A percentile compares a stretch with the other conserved stretches of the same genome.
Conservation (phyloP, 108 stramenopile species). For the Aurantiochytrium sp. region DNA sequence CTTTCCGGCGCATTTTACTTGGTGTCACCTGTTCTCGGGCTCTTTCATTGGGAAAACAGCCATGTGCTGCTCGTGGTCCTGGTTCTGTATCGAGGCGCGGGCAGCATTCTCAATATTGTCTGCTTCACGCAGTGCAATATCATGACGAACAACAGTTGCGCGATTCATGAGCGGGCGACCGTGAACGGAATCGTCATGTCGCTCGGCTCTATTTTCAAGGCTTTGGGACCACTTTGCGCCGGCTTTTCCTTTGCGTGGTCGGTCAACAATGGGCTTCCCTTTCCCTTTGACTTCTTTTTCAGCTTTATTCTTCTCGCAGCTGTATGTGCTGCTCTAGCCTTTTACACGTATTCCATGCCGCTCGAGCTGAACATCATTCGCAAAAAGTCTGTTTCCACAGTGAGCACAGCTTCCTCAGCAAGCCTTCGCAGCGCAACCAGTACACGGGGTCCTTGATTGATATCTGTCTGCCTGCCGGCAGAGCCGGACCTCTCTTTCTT, state of each 20-base stretch:
- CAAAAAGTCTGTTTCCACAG: no score
- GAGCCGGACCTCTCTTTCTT: no score
- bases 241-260: conserved; percentile 2
- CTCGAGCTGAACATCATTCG: neutral
- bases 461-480: no score
- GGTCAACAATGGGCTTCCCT: neutral
- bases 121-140: neutral
- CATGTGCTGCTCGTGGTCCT: neutral
- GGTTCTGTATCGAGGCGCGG: neutral
- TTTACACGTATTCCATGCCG: neutral
- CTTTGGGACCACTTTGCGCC: neutral
- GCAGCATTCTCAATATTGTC: neutral
- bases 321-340: neutral
- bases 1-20: neutral
- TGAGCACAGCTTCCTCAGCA: no score
- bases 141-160: neutral
- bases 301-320: neutral
- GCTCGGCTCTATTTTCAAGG: neutral
- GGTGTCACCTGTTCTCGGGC: neutral
- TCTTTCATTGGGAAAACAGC: neutral
- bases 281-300: neutral
- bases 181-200: conserved; percentile 3
- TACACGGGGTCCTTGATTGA: no score
- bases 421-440: no score
- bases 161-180: neutral